Evolutionary conservation across 805 yeast genomes (phyloP).

Genomic region (Candida andamanensis): DNA sequence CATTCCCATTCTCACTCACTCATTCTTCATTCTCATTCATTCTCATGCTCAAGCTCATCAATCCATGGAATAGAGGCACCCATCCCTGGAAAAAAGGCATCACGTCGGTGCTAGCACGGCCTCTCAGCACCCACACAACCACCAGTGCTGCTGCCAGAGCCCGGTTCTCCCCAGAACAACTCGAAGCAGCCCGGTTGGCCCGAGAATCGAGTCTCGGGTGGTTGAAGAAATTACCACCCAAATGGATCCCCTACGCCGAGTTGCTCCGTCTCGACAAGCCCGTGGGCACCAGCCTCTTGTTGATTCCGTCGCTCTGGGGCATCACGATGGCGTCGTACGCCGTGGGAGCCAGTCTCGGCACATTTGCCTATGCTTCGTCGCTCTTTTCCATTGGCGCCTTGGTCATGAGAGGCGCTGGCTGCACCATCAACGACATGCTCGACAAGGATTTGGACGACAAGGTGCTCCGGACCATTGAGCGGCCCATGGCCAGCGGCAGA

Average conservation of each 20-base stretch:
- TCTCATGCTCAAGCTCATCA: no score
- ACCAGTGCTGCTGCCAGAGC: no score
- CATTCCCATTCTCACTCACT: no score
- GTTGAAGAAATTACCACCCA: conserved; percentile 61
- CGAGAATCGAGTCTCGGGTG: conserved; percentile 41
- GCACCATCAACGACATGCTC: conserved; percentile 86
- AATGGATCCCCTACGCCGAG: conserved; percentile 86
- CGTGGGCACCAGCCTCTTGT: conserved; percentile 84
- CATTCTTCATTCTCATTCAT: no score
- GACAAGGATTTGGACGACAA: conserved; percentile 80
- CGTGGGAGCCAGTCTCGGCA: conserved; percentile 60
- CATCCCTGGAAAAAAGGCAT: no score
- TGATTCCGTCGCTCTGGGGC: conserved; percentile 89
- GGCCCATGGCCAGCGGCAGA: conserved; percentile 92
- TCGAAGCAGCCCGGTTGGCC: conserved; percentile 47
- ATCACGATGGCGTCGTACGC: conserved; percentile 82
- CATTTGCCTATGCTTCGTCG: conserved; percentile 56
- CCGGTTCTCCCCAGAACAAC: conserved; percentile 40
- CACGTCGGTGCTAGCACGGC: no score
- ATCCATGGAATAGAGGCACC: no score
- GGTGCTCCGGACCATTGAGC: conserved; percentile 80
- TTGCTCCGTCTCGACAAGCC: conserved; percentile 91
- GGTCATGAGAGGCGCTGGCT: conserved; percentile 96
- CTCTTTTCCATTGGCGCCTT: conserved; percentile 81
- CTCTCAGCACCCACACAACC: no score